Evolutionary conservation across 805 yeast genomes (phyloP).

Genomic region (Ogataea pini): DNA sequence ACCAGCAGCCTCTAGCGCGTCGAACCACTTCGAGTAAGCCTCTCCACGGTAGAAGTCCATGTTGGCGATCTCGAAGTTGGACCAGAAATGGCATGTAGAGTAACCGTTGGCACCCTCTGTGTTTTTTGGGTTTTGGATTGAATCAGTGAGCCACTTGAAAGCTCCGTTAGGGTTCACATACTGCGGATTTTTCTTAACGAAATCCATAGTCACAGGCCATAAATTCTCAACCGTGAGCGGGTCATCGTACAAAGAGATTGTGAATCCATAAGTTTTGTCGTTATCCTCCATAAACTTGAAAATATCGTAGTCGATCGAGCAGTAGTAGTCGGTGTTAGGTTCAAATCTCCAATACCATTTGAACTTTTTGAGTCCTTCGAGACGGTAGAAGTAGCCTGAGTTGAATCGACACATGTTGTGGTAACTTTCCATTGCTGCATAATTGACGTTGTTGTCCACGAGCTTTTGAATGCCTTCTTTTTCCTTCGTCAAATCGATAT

Average conservation of each 20-base stretch:
- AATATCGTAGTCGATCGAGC: slow-evolving; percentile 72
- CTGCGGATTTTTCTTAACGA: slow-evolving; percentile 58
- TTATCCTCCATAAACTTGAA: slow-evolving; percentile 73
- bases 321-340: slow-evolving; percentile 68
- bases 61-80: slow-evolving; percentile 82
- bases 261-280: slow-evolving; percentile 73
- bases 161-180: slow-evolving; percentile 60
- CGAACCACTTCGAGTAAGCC: slow-evolving; percentile 67
- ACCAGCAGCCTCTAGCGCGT: slow-evolving; percentile 67
- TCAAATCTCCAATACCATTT: slow-evolving; percentile 82
- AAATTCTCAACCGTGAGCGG: slow-evolving; percentile 63
- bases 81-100: slow-evolving; percentile 82
- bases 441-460: slow-evolving; percentile 49
- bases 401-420: slow-evolving; percentile 87
- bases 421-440: slow-evolving; percentile 62
- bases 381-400: slow-evolving; percentile 62
- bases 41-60: slow-evolving; percentile 77
- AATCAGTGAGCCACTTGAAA: slow-evolving; percentile 55
- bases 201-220: slow-evolving; percentile 71
- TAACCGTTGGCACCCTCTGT: slow-evolving; percentile 43
- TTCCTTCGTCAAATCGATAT: slow-evolving; percentile 43
- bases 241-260: slow-evolving; percentile 68
- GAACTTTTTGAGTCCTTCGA: slow-evolving; percentile 60
- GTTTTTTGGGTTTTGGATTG: slow-evolving; percentile 51
- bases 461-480: slow-evolving; percentile 40